These are phyloP conservation scores for Diaporthe citri DNA, from an alignment of 2,329 filamentous ascomycete genomes.

Conservation along the genomic window DNA sequence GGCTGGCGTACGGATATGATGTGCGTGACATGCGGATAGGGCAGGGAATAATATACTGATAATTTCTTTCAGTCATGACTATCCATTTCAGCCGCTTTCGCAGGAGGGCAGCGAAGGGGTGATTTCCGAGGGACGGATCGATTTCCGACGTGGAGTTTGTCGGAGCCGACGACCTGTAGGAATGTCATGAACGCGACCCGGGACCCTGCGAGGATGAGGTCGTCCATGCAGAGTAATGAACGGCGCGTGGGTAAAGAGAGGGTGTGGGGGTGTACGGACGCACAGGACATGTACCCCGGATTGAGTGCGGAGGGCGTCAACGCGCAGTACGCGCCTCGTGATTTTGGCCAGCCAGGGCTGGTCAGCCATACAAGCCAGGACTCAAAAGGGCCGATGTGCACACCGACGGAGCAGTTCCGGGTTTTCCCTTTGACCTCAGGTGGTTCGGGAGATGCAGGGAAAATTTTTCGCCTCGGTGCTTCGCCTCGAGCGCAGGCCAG, in stretches of 20 bases:
- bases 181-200: neutral
- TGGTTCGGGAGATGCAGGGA: constrained; percentile 20
- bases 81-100: constrained; percentile 34
- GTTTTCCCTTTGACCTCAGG: neutral
- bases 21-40: neutral
- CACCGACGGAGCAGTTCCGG: constrained; percentile 23
- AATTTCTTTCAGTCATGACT: constrained; percentile 10
- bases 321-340: constrained; percentile 17
- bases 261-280: constrained; percentile 27
- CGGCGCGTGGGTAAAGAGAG: constrained; percentile 2
- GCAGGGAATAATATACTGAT: constrained; percentile 24
- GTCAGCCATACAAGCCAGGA: neutral
- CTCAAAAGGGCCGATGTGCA: constrained; percentile 18
- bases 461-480: constrained; percentile 28
- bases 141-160: constrained; percentile 35
- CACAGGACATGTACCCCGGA: constrained; percentile 26
- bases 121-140: constrained; percentile 11
- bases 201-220: neutral
- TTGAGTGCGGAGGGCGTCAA: constrained; percentile 14
- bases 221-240: neutral
- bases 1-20: constrained; percentile 13
- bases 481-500: neutral
- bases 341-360: neutral
- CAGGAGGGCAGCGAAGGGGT: constrained; percentile 1
- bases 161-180: constrained; percentile 34